Conservation (phyloP, 805 yeast genomes). For the Ogataea methylovora region DNA sequence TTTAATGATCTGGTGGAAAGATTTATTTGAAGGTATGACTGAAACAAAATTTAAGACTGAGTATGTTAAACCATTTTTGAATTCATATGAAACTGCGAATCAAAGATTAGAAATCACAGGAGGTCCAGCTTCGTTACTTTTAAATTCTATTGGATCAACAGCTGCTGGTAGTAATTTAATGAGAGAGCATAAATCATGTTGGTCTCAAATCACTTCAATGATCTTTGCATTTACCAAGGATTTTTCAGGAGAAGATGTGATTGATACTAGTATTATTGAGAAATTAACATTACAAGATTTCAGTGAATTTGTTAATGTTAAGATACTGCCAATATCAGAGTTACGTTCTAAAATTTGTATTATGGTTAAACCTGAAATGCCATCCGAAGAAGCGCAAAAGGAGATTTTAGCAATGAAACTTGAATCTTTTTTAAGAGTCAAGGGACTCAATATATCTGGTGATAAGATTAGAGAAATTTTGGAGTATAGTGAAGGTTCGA, state of each 20-base stretch:
- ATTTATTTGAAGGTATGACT: conserved; percentile 19
- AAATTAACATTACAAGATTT: not conserved
- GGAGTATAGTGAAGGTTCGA: conserved; percentile 29
- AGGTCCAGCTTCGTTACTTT: conserved; percentile 18
- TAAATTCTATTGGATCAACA: conserved; percentile 15
- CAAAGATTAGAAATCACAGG: conserved; percentile 8
- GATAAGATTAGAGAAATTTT: conserved; percentile 32
- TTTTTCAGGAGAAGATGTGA: conserved; percentile 20
- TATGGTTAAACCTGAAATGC: conserved; percentile 30
- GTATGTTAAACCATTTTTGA: conserved; percentile 31
- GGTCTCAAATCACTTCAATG: conserved; percentile 42
- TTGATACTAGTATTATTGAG: conserved; percentile 26
- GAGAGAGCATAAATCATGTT: conserved; percentile 36
- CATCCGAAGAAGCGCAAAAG: conserved; percentile 28
- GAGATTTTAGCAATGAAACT: conserved; percentile 31
- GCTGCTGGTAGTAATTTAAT: conserved; percentile 16
- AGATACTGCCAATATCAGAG: conserved; percentile 30
- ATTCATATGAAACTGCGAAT: conserved; percentile 10
- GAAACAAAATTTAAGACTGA: conserved; percentile 27
- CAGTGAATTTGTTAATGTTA: not conserved
- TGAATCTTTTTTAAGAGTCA: conserved; percentile 35
- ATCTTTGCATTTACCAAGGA: conserved; percentile 32
- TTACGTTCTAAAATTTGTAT: conserved; percentile 33
- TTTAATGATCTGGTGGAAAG: conserved; percentile 32
- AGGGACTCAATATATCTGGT: conserved; percentile 38